A percentile compares a stretch with the other conserved stretches of the same genome.
phyloP scores from a whole-genome alignment of 352 stramenopile species.

The Globisporangium recalcitrans region DNA sequence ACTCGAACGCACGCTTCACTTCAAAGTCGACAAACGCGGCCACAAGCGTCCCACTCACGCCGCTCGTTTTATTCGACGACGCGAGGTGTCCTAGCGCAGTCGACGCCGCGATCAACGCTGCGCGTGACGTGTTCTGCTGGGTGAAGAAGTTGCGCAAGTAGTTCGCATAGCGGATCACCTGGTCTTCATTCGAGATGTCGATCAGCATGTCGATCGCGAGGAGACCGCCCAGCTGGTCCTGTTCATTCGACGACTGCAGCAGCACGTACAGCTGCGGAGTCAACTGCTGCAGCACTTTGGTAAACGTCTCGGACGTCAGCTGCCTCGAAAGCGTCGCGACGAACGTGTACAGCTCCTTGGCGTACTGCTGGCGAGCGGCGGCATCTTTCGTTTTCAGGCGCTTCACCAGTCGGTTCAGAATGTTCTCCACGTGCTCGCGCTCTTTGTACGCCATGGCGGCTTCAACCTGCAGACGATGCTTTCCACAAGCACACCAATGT shows the following conservation, averaged over 20 bases:
- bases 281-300: constrained; percentile 65
- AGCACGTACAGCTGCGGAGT: constrained; percentile 74
- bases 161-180: constrained; percentile 89
- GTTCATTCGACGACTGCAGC: constrained; percentile 56
- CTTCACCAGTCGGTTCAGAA: constrained; percentile 59
- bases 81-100: constrained; percentile 83
- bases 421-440: constrained; percentile 59
- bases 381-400: constrained; percentile 45
- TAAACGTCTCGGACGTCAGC: constrained; percentile 74
- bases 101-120: constrained; percentile 59
- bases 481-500: background rate
- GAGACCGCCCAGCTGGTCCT: constrained; percentile 68
- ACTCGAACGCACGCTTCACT: constrained; percentile 87
- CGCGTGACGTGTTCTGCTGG: constrained; percentile 55
- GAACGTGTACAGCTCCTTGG: constrained; percentile 52
- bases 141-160: constrained; percentile 85
- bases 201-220: constrained; percentile 77
- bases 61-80: constrained; percentile 45
- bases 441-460: constrained; percentile 30
- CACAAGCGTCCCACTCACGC: constrained; percentile 80
- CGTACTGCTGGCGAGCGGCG: constrained; percentile 28
- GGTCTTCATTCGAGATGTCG: constrained; percentile 77
- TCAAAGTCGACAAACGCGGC: constrained; percentile 92
- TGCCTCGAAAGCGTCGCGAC: constrained; percentile 65
- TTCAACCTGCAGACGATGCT: background rate